Evolutionary conservation across 257 asterid species (phyloP).

Genomic region (Salvia rosmarinus): DNA sequence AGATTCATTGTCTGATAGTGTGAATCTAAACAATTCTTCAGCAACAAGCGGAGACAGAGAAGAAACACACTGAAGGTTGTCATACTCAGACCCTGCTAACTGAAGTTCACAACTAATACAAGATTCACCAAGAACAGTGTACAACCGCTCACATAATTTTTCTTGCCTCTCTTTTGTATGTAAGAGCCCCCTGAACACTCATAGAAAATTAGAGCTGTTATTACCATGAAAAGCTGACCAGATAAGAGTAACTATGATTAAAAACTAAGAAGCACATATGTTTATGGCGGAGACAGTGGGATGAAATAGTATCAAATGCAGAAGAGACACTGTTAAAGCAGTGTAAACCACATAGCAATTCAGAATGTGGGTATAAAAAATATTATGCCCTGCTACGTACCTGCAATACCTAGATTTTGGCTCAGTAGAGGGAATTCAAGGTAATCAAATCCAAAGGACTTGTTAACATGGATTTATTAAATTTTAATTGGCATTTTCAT

Average conservation of each 20-base stretch:
- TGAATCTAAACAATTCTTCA: conserved; percentile 69
- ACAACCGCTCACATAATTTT: conserved; percentile 52
- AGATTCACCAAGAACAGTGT: conserved; percentile 69
- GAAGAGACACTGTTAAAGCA: neutral
- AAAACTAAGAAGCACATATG: neutral
- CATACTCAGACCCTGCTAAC: conserved; percentile 59
- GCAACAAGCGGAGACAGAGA: conserved; percentile 56
- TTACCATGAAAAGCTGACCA: conserved; percentile 15
- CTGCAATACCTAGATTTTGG: neutral
- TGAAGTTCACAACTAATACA: conserved; percentile 75
- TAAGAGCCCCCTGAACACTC: conserved; percentile 62
- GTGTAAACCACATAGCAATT: neutral
- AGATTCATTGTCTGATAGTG: conserved; percentile 58
- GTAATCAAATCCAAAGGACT: conserved; percentile 19
- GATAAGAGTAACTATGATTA: conserved; percentile 7
- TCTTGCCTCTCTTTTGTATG: conserved; percentile 70
- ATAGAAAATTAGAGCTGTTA: conserved; percentile 1
- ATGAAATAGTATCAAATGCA: neutral
- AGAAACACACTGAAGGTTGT: conserved; percentile 49
- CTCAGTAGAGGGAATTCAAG: conserved; percentile 20
- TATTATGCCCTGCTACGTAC: neutral
- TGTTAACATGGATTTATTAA: neutral
- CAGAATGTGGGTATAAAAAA: neutral
- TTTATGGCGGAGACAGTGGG: neutral
- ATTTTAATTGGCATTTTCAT: neutral